These are phyloP conservation scores for Boletus pseudopeckii DNA, from an alignment of 768 basidiomycete species.

Conservation along the genomic window DNA sequence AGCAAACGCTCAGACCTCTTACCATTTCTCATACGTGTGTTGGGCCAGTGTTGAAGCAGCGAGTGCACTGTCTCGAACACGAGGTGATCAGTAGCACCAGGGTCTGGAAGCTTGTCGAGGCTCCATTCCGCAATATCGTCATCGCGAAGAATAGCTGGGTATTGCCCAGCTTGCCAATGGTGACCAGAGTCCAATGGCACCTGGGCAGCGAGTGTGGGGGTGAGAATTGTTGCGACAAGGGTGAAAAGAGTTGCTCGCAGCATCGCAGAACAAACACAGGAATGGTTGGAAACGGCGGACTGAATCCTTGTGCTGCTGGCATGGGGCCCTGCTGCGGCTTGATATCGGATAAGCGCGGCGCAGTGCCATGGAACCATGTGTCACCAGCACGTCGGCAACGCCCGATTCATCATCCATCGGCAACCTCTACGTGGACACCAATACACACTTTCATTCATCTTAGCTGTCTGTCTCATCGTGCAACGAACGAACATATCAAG, in stretches of 20 bases:
- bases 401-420: too few relatives aligned
- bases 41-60: constrained; percentile 43
- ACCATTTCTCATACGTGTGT: constrained; percentile 47
- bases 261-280: neutral
- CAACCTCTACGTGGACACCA: constrained; percentile 31
- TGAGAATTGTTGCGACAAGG: neutral
- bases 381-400: too few relatives aligned
- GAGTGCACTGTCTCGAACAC: constrained; percentile 26
- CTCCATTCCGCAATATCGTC: constrained; percentile 16
- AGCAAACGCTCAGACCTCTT: constrained; percentile 5
- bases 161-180: neutral
- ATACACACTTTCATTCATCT: constrained; percentile 64
- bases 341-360: too few relatives aligned
- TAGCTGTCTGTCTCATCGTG: constrained; percentile 55
- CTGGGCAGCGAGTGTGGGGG: neutral
- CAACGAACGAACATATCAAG: constrained; percentile 50
- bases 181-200: constrained; percentile 3
- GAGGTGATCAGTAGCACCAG: constrained; percentile 27
- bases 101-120: constrained; percentile 20
- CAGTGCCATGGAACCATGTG: too few relatives aligned
- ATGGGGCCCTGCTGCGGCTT: too few relatives aligned
- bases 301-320: too few relatives aligned
- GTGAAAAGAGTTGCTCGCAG: neutral
- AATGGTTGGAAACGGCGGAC: neutral
- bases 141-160: neutral